A percentile compares a stretch with the other conserved stretches of the same genome.
Conservation (phyloP, 1,284 basidiomycete species). For the Ustilago hordei region DNA sequence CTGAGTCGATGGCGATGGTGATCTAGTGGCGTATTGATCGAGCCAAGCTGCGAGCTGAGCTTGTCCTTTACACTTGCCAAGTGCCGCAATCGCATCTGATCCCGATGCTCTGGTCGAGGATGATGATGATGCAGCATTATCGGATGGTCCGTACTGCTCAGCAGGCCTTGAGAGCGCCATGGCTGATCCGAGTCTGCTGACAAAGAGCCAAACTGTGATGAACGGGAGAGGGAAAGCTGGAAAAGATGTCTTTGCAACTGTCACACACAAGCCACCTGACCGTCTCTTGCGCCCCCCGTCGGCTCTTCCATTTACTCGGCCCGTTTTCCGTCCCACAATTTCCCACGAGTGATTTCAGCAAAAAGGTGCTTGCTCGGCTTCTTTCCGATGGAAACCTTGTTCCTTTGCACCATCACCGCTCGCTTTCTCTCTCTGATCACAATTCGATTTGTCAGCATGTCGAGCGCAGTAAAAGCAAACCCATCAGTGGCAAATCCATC, state of each 20-base stretch:
- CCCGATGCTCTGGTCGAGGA: background rate
- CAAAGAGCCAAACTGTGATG: slow-evolving; percentile 4
- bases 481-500: too few relatives aligned
- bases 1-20: background rate
- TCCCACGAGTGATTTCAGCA: background rate
- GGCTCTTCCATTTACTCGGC: slow-evolving; percentile 11
- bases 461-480: background rate
- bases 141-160: slow-evolving; percentile 22
- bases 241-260: background rate
- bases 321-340: slow-evolving; percentile 13
- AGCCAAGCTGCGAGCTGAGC: slow-evolving; percentile 36
- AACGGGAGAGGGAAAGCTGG: background rate
- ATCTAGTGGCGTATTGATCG: slow-evolving; percentile 18
- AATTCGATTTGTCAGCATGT: slow-evolving; percentile 23
- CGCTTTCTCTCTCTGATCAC: background rate
- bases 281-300: slow-evolving; percentile 30
- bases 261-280: background rate
- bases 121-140: background rate
- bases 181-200: slow-evolving; percentile 1
- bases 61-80: slow-evolving; percentile 10
- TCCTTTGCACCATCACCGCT: slow-evolving; percentile 2
- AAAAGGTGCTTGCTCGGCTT: slow-evolving; percentile 3
- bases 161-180: slow-evolving; percentile 28
- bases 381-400: background rate
- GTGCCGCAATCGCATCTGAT: slow-evolving; percentile 28